Evolutionary conservation across 495 filamentous ascomycete genomes (phyloP), one percentile per base, ranked within the genome.

Genomic region (Tuber umbilicatum): DNA sequence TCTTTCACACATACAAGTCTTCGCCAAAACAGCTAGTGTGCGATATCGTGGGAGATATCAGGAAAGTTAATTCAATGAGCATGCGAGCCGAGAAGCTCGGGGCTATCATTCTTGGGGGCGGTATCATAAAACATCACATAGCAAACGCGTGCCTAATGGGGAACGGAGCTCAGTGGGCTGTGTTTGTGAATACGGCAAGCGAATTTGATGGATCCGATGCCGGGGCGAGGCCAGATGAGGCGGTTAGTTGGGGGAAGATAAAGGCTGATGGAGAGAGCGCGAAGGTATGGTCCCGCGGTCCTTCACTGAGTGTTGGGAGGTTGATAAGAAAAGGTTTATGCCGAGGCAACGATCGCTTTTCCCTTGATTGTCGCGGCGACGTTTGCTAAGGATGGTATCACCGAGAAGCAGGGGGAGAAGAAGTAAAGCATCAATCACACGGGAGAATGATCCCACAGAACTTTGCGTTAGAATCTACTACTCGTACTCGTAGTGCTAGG

Each of bases 181-280:
- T 99, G 17, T 98, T 97, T 81, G 90, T 99, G 80, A 98, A 99
- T 83, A 97, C 96, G 2, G 95, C 89, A 0, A 92, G 95, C 83
- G 96, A 99, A 82, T 98, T 97, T 83, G 95, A 99, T 83, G 96
- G 95, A 0, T 96, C 92, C 76, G 96, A 99, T 87, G 94, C 96
- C 3, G 95, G 96, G 0, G 95, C 96, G 2, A 87, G 96, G 69
- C 96, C 96, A 10, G 95, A 98, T 79, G 95, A 99, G 84, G 95
- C 95, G 0, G 93, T 99, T 21, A 97, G 93, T 78, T 99, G 96
- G 95, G 95, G 95, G 6, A 98, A 99, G 87, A 97, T 99, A 83
- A 97, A 94, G 83, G 86, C 88, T 35, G 92, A 91, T 60, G 96
- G 88, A 0, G 89, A 93, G 73, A 90, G 90, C 73, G 94, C 97